Percentiles rank a stretch among this genome's conserved stretches.
Evolutionary conservation across 768 basidiomycete species (phyloP).

Genomic region (Astraeus odoratus): DNA sequence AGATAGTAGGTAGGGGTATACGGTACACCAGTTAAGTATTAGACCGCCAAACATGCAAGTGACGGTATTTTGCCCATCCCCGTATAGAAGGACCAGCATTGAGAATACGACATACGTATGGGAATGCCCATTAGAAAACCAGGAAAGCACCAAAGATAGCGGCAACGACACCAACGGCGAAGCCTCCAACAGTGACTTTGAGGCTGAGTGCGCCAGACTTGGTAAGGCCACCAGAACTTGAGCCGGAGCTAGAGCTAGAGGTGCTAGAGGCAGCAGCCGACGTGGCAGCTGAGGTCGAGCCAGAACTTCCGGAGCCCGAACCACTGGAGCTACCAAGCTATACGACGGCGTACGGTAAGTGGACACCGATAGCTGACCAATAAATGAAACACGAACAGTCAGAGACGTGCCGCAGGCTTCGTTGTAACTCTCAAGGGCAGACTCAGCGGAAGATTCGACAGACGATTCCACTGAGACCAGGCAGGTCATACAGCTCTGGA

Average conservation of each 20-base stretch:
- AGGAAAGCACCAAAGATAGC: slow-evolving; percentile 9
- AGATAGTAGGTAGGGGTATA: too few species aligned
- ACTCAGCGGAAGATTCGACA: slow-evolving; percentile 4
- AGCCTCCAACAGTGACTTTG: not conserved
- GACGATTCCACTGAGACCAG: slow-evolving; percentile 2
- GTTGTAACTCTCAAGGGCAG: slow-evolving; percentile 12
- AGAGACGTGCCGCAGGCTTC: slow-evolving; percentile 11
- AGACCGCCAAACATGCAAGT: not conserved
- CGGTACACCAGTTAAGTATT: too few species aligned
- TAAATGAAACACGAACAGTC: slow-evolving; percentile 9
- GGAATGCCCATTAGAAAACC: slow-evolving; percentile 4
- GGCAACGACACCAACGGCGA: slow-evolving; percentile 3
- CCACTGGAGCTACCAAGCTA: slow-evolving; percentile 10
- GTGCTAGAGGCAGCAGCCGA: slow-evolving; percentile 1
- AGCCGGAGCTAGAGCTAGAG: not conserved
- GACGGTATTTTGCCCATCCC: not conserved
- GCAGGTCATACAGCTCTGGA: slow-evolving; percentile 17
- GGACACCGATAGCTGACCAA: not conserved
- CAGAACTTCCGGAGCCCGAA: not conserved
- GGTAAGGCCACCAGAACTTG: slow-evolving; percentile 1
- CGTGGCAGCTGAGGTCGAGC: not conserved
- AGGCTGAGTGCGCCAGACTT: slow-evolving; percentile 5
- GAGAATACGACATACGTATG: not conserved
- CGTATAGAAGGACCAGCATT: not conserved
- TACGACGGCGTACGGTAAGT: not conserved